Evolutionary conservation across 257 asterid genomes (phyloP).

Genomic region (Anisodus tanguticus): DNA sequence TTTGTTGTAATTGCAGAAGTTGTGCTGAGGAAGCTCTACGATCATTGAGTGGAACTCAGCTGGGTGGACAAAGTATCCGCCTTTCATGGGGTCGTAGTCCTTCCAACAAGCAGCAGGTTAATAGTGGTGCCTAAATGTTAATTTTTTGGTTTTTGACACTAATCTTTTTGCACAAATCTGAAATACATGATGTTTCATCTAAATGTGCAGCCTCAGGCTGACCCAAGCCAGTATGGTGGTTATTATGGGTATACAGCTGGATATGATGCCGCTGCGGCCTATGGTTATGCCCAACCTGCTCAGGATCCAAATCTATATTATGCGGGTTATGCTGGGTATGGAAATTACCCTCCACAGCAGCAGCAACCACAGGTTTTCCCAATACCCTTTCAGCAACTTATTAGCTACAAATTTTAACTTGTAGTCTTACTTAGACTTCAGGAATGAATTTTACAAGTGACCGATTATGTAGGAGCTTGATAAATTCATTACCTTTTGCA

Average conservation of each 20-base stretch:
- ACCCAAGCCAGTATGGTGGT: slow-evolving; percentile 49
- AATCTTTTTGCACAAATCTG: background rate
- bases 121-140: background rate
- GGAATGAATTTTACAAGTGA: background rate
- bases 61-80: slow-evolving; percentile 88
- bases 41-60: slow-evolving; percentile 66
- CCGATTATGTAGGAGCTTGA: too few relatives aligned
- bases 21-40: slow-evolving; percentile 91
- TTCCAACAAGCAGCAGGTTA: slow-evolving; percentile 91
- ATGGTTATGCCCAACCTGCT: slow-evolving; percentile 53
- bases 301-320: slow-evolving; percentile 57
- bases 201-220: slow-evolving; percentile 45
- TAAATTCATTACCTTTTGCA: background rate
- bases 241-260: slow-evolving; percentile 56
- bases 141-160: background rate
- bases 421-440: background rate
- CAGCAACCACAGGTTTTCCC: slow-evolving; percentile 62
- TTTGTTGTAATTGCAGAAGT: slow-evolving; percentile 54
- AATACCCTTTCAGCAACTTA: background rate
- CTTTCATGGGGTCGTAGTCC: slow-evolving; percentile 99
- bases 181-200: background rate
- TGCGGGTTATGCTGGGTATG: slow-evolving; percentile 54
- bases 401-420: background rate
- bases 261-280: slow-evolving; percentile 40
- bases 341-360: slow-evolving; percentile 50